A percentile compares a stretch with the other conserved stretches of the same genome.
phyloP scores from a whole-genome alignment of 2,329 filamentous ascomycete genomes.

The Sarocladiaceae sp. region DNA sequence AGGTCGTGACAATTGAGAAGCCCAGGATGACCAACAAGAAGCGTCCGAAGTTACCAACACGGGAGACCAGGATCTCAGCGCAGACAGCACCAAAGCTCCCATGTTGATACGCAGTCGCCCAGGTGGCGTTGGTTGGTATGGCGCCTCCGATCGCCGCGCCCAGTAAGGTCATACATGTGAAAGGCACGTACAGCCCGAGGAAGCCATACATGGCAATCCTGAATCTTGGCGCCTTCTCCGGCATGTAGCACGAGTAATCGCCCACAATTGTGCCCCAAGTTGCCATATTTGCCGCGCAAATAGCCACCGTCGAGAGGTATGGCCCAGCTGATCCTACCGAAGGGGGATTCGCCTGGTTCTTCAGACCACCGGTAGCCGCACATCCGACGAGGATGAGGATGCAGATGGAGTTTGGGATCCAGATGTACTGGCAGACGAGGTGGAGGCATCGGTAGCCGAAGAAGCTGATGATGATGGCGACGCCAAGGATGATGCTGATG shows the following conservation, averaged over 20 bases:
- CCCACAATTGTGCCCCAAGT: conserved; percentile 1
- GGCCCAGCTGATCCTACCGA: neutral
- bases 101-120: conserved; percentile 1
- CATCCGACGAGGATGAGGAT: conserved; percentile 1
- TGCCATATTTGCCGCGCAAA: neutral
- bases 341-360: conserved; percentile 1
- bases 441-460: conserved; percentile 4
- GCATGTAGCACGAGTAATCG: conserved; percentile 6
- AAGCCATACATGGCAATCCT: neutral
- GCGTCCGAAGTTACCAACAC: neutral
- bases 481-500: conserved; percentile 5
- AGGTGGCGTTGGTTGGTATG: neutral
- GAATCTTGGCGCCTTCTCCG: neutral
- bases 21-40: conserved; percentile 3
- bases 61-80: neutral
- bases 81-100: conserved; percentile 1
- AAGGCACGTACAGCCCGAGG: conserved; percentile 3
- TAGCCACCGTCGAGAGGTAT: neutral
- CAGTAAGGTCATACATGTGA: neutral
- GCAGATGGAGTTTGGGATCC: conserved; percentile 5
- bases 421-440: neutral
- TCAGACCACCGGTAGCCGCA: conserved; percentile 1
- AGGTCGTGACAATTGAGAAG: conserved; percentile 3
- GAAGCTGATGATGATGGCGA: conserved; percentile 4
- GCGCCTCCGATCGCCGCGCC: conserved; percentile 1